These are phyloP conservation scores for Cladosporium phlei DNA, from an alignment of 2,329 filamentous ascomycete genomes.

Conservation along the genomic window DNA sequence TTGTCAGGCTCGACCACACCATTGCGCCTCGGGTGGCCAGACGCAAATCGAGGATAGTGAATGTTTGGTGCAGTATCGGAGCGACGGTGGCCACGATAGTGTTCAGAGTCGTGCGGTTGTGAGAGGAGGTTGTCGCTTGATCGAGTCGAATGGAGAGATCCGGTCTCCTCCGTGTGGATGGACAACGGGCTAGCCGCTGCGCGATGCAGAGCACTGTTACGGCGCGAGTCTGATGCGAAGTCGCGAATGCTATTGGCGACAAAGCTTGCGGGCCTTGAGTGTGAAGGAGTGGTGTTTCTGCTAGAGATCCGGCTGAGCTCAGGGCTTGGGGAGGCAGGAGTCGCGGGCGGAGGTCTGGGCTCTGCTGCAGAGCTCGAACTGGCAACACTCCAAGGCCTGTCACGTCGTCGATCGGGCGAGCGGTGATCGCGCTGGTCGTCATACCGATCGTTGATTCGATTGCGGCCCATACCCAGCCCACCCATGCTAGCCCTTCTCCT, in stretches of 20 bases:
- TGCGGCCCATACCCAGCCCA: constrained; percentile 38
- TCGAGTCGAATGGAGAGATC: constrained; percentile 29
- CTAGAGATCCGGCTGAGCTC: constrained; percentile 45
- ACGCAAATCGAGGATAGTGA: constrained; percentile 52
- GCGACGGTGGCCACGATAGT: constrained; percentile 27
- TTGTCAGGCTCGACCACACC: constrained; percentile 56
- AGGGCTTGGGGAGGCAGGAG: constrained; percentile 55
- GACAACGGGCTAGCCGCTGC: constrained; percentile 28
- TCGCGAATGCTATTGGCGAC: constrained; percentile 31
- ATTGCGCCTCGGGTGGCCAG: constrained; percentile 58
- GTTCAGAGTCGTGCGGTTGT: constrained; percentile 19
- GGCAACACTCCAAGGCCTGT: constrained; percentile 33
- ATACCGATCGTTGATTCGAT: constrained; percentile 29
- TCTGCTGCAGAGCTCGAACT: constrained; percentile 33
- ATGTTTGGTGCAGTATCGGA: constrained; percentile 34
- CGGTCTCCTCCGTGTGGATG: constrained; percentile 31
- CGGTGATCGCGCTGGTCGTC: constrained; percentile 52
- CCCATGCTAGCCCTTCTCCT: constrained; percentile 52
- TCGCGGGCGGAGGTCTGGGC: constrained; percentile 59
- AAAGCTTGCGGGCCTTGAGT: constrained; percentile 30
- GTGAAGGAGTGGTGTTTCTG: constrained; percentile 29
- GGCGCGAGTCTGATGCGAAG: constrained; percentile 25
- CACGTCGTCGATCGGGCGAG: constrained; percentile 38
- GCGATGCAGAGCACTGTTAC: constrained; percentile 29
- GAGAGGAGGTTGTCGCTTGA: constrained; percentile 28